These are phyloP conservation scores for Castanea crenata DNA, from an alignment of 306 rosid genomes.

Conservation along the genomic window DNA sequence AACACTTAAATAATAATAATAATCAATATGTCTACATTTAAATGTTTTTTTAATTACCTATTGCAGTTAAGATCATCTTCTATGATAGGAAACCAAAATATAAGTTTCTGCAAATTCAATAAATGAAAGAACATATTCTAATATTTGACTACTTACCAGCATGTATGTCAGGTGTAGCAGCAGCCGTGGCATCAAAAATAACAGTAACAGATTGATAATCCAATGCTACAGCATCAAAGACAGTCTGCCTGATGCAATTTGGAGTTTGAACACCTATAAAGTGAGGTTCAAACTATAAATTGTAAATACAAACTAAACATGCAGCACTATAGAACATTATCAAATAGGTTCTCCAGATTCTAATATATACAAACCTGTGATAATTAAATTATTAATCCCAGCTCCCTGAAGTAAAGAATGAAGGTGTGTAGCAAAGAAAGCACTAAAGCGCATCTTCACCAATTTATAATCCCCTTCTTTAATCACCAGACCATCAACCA, in stretches of 20 bases:
- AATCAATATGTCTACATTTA: background rate
- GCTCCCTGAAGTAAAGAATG: conserved; percentile 66
- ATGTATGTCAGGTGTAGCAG: conserved; percentile 74
- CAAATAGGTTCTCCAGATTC: background rate
- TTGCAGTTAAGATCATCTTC: background rate
- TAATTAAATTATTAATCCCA: conserved; percentile 58
- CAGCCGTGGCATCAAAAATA: conserved; percentile 85
- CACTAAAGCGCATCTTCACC: conserved; percentile 89
- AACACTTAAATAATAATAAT: too few species aligned
- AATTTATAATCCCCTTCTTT: conserved; percentile 81
- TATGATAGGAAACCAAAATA: background rate
- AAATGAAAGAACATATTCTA: background rate
- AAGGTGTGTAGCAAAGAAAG: conserved; percentile 80
- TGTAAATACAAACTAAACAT: conserved; percentile 1
- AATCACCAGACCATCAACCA: conserved; percentile 72
- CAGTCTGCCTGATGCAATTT: conserved; percentile 92
- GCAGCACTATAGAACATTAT: background rate
- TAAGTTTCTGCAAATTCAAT: conserved; percentile 11
- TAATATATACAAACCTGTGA: conserved; percentile 54
- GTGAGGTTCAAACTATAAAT: conserved; percentile 8
- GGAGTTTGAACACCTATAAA: conserved; percentile 90
- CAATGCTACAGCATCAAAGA: conserved; percentile 79
- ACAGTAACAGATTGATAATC: conserved; percentile 71
- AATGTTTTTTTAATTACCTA: background rate
- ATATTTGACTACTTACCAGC: conserved; percentile 40